These are phyloP conservation scores for Clavispora phyllophila DNA, from an alignment of 805 yeast species.

Conservation along the genomic window DNA sequence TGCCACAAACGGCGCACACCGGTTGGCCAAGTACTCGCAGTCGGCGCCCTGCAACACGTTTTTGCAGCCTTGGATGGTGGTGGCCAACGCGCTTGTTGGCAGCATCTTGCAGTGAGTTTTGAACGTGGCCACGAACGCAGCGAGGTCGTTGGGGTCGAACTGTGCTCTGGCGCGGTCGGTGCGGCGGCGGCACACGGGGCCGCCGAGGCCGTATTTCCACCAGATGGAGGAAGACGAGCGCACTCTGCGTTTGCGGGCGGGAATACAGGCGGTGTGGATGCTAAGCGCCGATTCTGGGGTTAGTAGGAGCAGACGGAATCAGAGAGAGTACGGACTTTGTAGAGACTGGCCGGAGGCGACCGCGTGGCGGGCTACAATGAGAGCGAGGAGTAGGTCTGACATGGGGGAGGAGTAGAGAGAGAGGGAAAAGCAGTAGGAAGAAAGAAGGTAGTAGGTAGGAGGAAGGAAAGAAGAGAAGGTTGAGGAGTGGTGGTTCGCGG, in stretches of 20 bases:
- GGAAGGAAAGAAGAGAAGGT: background rate
- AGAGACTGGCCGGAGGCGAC: background rate
- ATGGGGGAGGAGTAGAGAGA: background rate
- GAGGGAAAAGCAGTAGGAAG: background rate
- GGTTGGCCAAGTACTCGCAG: background rate
- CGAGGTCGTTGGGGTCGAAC: background rate
- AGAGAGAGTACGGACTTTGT: background rate
- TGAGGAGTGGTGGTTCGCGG: background rate
- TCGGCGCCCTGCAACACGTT: background rate
- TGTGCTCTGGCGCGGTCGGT: background rate
- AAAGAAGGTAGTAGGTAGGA: background rate
- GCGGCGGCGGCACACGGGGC: background rate
- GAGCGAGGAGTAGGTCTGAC: constrained; percentile 11
- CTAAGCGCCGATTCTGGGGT: background rate
- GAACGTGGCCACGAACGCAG: background rate
- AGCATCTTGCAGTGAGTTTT: background rate
- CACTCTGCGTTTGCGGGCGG: background rate
- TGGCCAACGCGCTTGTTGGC: background rate
- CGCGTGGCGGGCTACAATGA: constrained; percentile 8
- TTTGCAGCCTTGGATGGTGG: background rate
- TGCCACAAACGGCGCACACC: background rate
- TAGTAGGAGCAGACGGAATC: background rate
- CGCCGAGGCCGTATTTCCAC: background rate
- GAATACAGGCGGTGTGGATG: background rate
- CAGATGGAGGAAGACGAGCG: background rate